Conservation (phyloP, 2,329 filamentous ascomycete genomes). For the Aspergillus jensenii region DNA sequence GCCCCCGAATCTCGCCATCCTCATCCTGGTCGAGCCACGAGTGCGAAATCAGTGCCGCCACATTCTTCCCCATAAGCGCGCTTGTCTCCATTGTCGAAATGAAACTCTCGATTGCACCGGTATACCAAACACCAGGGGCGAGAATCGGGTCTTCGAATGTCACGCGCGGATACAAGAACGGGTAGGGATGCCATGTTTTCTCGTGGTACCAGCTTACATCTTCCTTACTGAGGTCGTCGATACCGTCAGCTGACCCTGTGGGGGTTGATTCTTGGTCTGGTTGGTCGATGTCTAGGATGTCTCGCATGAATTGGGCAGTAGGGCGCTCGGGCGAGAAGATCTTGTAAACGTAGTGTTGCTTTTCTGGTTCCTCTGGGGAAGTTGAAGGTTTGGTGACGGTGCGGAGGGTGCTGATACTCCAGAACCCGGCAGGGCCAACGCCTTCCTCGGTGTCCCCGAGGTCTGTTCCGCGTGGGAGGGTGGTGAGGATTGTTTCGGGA, state of each 20-base stretch:
- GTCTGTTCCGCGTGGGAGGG: slow-evolving; percentile 59
- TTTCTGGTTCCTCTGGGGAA: slow-evolving; percentile 50
- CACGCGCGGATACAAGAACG: slow-evolving; percentile 76
- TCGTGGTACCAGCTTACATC: slow-evolving; percentile 74
- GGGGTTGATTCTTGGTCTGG: slow-evolving; percentile 8
- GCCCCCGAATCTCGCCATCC: not conserved
- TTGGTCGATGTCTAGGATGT: slow-evolving; percentile 48
- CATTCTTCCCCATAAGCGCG: slow-evolving; percentile 75
- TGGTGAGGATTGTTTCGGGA: slow-evolving; percentile 80
- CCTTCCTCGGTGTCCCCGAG: slow-evolving; percentile 47
- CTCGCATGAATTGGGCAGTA: slow-evolving; percentile 47
- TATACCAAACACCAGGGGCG: slow-evolving; percentile 55
- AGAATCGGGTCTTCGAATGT: slow-evolving; percentile 82
- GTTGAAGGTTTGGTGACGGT: slow-evolving; percentile 56
- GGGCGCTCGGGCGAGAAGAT: slow-evolving; percentile 60
- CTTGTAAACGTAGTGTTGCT: slow-evolving; percentile 63
- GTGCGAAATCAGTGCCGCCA: slow-evolving; percentile 56
- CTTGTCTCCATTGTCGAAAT: slow-evolving; percentile 98
- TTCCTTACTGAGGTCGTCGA: slow-evolving; percentile 35
- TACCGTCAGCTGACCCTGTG: slow-evolving; percentile 8
- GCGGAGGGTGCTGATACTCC: slow-evolving; percentile 75
- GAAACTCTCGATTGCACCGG: slow-evolving; percentile 78
- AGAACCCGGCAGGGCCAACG: slow-evolving; percentile 76
- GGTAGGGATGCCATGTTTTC: slow-evolving; percentile 81
- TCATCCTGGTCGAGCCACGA: slow-evolving; percentile 44